Base-by-base conservation (phyloP, 352 stramenopile genomes). In the Phytophthora capsici region DNA sequence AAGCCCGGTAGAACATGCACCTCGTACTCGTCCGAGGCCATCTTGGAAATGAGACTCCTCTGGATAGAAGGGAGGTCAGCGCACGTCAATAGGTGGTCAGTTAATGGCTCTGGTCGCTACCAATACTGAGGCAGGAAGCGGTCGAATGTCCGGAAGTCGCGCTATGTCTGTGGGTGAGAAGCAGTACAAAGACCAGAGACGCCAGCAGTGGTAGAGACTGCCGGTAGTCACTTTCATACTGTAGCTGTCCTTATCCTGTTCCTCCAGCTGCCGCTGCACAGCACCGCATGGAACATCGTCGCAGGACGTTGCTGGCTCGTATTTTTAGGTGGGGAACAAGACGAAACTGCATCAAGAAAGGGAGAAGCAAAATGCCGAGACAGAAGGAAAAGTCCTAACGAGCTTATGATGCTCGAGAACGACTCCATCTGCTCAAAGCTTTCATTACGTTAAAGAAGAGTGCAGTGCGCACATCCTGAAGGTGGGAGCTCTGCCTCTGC, bases 1-100 rank as follows among this genome's bases (percentile, higher is more conserved):
- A 84, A 88, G 32, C 51, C 78, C 1, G 77, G 51, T 32, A 79
- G 53, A 43, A 93, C 73, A n/a, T 76, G 46, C 45, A 90, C 67
- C 13, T 87, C 71, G 48, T 65, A 59, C 37, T 70, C 59, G 52
- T 69, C 57, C 28, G 28, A 34, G 8, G 14, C 28, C 28, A 34
- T 34, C 28, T 13, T 34, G 28, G 28, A 34, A n/a, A 34, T 34
- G 28, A 34, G 9, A 34, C 8, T 12, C 28, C 9, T 12, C 9
- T 34, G 8, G 14, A 34, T 34, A 34, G 12, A 13, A 8, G 4
- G n/a, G 34, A n/a, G 28, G 46, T 47, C 28, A 41, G 44, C 22
- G 63, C 49, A 44, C n/a, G 57, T 67, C 57, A 68, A 68, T 68
- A 34, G 28, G 28, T 34, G 28, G 28, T 46, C 34, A 58, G 23